Conservation (phyloP, 1,284 basidiomycete genomes). For the Porogramme epimiltina region DNA sequence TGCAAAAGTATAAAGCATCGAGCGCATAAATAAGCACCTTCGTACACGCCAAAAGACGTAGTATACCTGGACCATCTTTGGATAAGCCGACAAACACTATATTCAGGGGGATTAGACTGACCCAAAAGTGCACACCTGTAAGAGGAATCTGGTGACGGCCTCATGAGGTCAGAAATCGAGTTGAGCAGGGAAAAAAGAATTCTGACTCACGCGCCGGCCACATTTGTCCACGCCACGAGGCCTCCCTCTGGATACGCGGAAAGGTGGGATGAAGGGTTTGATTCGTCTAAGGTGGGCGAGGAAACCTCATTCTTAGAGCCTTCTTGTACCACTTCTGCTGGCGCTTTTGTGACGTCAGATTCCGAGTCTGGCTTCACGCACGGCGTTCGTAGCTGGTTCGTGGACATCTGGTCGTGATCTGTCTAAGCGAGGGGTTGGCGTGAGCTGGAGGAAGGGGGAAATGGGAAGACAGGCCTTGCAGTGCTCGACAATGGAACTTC, state of each 20-base stretch:
- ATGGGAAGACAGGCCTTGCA: too few species aligned
- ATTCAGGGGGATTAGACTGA: conserved; percentile 15
- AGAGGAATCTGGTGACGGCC: conserved; percentile 17
- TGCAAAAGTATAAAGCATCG: too few species aligned
- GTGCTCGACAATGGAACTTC: too few species aligned
- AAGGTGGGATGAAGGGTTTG: background rate
- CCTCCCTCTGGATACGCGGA: conserved; percentile 22
- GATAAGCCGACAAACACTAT: conserved; percentile 1
- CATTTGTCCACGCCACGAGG: conserved; percentile 15
- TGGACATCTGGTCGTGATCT: too few species aligned
- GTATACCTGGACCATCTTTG: conserved; percentile 39
- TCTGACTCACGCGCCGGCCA: conserved; percentile 20
- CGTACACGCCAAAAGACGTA: conserved; percentile 48
- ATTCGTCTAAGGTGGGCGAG: too few species aligned
- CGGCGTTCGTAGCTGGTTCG: too few species aligned
- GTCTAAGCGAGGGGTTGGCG: too few species aligned
- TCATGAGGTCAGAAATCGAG: background rate
- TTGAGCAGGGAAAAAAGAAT: background rate
- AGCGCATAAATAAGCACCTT: conserved; percentile 30
- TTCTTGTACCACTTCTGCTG: too few species aligned
- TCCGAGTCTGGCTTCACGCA: too few species aligned
- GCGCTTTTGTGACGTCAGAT: too few species aligned
- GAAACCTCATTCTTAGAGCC: too few species aligned
- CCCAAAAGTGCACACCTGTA: conserved; percentile 27
- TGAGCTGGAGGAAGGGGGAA: too few species aligned